Base-by-base conservation (phyloP, 2,329 filamentous ascomycete genomes). In the Fusarium mangiferae region DNA sequence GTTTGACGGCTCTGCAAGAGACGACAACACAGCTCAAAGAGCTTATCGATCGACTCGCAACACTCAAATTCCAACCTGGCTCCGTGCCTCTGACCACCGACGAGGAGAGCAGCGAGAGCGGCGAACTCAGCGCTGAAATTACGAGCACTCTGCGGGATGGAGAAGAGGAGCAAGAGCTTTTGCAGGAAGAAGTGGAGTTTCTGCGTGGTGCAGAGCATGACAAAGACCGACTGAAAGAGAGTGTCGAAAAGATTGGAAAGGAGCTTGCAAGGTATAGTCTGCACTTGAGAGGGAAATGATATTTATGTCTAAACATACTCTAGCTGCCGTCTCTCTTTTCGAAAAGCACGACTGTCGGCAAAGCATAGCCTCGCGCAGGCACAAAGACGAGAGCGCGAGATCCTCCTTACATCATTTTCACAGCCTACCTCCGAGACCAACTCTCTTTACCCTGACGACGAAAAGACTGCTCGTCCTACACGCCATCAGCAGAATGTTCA, bases 71-170 rank as follows among this genome's bases (percentile, higher is more conserved):
- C 80, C 84, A 88, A 62, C 88, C 89, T 10, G 90, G 89, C 22
- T 88, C 88, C 4, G 84, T 89, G 49, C 87, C 89, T 26, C 83
- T 89, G 10, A 83, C 82, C 63, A 81, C 82, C 14, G 83, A 84
- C 58, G 85, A 86, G 26, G 88, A 88, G 56, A 84, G 84, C 67
- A 87, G 87, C 70, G 85, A 87, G 41, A 90, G 92, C 63, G 82
- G 91, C 26, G 95, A 98, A 83, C 88, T 98, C 39, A 90, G 90
- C 73, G 87, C 90, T 28, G 95, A 98, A 81, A 97, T 98, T 72
- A 91, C 92, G 75, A 91, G 94, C 78, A 89, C 89, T 24, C 83
- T 98, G 69, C 92, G 94, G 76, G 91, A 93, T 65, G 90, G 93
- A 56, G 92, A 97, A 77, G 94, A 97, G 72, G 94, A 97, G 67